Percentiles rank a stretch among this genome's conserved stretches.
phyloP scores from a whole-genome alignment of 306 rosid genomes.

The Dicorynia guianensis region DNA sequence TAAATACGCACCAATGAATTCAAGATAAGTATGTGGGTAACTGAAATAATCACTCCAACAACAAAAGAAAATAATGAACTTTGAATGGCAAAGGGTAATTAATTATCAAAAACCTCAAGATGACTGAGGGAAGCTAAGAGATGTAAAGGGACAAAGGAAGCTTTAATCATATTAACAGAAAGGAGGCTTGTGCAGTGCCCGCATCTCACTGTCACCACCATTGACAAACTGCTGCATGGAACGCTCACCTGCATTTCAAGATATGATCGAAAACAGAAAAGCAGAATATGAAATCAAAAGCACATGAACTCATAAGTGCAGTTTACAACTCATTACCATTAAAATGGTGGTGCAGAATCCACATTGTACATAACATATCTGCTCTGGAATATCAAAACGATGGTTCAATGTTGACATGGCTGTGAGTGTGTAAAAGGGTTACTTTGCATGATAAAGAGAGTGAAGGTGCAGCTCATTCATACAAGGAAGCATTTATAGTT shows the following conservation, averaged over 20 bases:
- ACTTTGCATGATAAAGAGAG: conserved; percentile 1
- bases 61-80: not conserved
- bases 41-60: not conserved
- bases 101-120: conserved; percentile 52
- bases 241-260: conserved; percentile 76
- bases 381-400: conserved; percentile 79
- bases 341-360: conserved; percentile 84
- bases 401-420: conserved; percentile 70
- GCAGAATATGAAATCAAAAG: not conserved
- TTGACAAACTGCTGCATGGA: conserved; percentile 88
- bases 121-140: conserved; percentile 73
- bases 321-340: conserved; percentile 56
- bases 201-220: conserved; percentile 90
- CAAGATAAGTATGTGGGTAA: too few species aligned
- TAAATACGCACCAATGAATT: too few species aligned
- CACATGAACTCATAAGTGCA: not conserved
- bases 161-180: conserved; percentile 87
- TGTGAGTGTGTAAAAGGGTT: not conserved
- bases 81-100: conserved; percentile 17
- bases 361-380: conserved; percentile 89
- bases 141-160: conserved; percentile 85
- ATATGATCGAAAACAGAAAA: conserved; percentile 2
- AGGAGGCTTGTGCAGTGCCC: conserved; percentile 91
- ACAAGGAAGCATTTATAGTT: conserved; percentile 58
- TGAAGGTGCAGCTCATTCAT: conserved; percentile 39